These are phyloP conservation scores for thale cress (Arabidopsis thaliana) DNA, from an alignment of 345 rosid genomes.

Conservation along the genomic window DNA sequence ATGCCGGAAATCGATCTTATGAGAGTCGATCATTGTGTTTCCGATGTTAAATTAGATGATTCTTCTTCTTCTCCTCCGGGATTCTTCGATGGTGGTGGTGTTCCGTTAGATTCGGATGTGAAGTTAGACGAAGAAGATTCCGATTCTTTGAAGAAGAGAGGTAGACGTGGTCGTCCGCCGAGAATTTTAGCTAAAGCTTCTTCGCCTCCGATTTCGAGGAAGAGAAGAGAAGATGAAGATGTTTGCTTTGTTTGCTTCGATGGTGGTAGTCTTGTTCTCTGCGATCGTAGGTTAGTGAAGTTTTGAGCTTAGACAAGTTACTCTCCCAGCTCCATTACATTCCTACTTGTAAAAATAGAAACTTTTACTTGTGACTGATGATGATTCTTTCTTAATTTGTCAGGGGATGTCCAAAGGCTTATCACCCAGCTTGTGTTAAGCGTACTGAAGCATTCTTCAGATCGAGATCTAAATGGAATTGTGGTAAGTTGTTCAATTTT, in stretches of 20 bases:
- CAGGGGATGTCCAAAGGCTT: conserved; percentile 98
- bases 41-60: conserved; percentile 48
- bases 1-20: conserved; percentile 50
- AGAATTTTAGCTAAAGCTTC: conserved; percentile 41
- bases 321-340: neutral
- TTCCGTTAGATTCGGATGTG: conserved; percentile 1
- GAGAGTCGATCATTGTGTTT: conserved; percentile 61
- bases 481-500: conserved; percentile 56
- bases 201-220: conserved; percentile 40
- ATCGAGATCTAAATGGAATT: conserved; percentile 91
- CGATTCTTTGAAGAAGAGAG: conserved; percentile 41
- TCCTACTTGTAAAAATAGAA: conserved; percentile 16
- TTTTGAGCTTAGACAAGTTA: neutral
- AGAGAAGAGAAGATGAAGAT: conserved; percentile 80
- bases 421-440: conserved; percentile 90
- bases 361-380: neutral
- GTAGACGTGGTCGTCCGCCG: conserved; percentile 80
- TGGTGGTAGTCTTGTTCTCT: conserved; percentile 92
- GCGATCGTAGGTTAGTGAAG: conserved; percentile 88
- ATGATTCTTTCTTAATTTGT: conserved; percentile 18
- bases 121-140: conserved; percentile 30
- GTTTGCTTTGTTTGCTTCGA: conserved; percentile 98
- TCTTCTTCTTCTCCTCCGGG: conserved; percentile 29
- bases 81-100: conserved; percentile 29
- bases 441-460: conserved; percentile 88